Conservation (phyloP, 352 stramenopile species). For the Pythium insidiosum region DNA sequence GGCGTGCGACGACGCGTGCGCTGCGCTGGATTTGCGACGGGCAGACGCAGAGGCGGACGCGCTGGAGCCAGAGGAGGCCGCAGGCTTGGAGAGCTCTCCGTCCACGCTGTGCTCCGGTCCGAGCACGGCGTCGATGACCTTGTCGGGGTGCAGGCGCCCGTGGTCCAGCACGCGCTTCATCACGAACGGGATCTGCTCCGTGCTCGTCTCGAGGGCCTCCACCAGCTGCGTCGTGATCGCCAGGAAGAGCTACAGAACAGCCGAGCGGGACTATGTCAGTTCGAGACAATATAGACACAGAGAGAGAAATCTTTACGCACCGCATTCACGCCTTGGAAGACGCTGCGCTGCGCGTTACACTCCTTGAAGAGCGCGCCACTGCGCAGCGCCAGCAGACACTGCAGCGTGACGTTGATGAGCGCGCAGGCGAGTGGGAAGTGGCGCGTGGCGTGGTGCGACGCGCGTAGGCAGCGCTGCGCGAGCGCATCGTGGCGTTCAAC, state of each 20-base stretch:
- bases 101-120: too few species aligned
- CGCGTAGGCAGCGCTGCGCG: slow-evolving; percentile 29
- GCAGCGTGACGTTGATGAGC: slow-evolving; percentile 70
- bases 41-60: neutral
- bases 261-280: slow-evolving; percentile 1
- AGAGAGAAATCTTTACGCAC: slow-evolving; percentile 24
- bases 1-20: slow-evolving; percentile 16
- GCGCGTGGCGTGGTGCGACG: slow-evolving; percentile 43
- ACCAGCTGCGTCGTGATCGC: slow-evolving; percentile 31
- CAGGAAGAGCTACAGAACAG: slow-evolving; percentile 26
- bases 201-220: slow-evolving; percentile 29
- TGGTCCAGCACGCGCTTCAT: slow-evolving; percentile 50
- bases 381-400: slow-evolving; percentile 59
- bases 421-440: slow-evolving; percentile 72
- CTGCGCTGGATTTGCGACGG: slow-evolving; percentile 2
- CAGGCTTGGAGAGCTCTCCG: too few species aligned
- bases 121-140: slow-evolving; percentile 22
- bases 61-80: too few species aligned
- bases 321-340: slow-evolving; percentile 45
- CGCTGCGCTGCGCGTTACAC: slow-evolving; percentile 43
- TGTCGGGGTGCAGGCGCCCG: slow-evolving; percentile 24
- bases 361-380: slow-evolving; percentile 36
- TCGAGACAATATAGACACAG: neutral
- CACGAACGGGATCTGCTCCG: slow-evolving; percentile 43
- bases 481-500: slow-evolving; percentile 57